phyloP scores from a whole-genome alignment of 345 rosid species.

The Cardamine resedifolia region DNA sequence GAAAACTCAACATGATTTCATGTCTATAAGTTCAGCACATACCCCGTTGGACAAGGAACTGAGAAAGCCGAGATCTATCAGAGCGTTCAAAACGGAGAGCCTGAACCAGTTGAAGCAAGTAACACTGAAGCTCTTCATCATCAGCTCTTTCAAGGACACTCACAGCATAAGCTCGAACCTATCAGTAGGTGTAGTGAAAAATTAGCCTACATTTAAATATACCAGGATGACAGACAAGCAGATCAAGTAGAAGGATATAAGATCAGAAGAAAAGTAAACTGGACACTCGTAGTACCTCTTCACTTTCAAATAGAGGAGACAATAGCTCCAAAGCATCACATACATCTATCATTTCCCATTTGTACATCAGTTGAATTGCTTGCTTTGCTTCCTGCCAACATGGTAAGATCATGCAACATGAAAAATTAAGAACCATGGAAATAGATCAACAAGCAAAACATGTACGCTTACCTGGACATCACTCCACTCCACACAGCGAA shows the following conservation, averaged over 20 bases:
- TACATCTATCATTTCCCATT: constrained; percentile 92
- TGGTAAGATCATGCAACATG: constrained; percentile 23
- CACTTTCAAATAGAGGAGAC: constrained; percentile 93
- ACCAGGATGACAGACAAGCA: constrained; percentile 6
- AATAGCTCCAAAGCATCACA: constrained; percentile 94
- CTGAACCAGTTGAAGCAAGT: constrained; percentile 96
- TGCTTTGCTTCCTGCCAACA: constrained; percentile 92
- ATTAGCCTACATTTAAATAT: constrained; percentile 22
- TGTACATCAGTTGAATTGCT: constrained; percentile 84
- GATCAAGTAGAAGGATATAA: background rate
- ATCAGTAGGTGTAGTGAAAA: constrained; percentile 32
- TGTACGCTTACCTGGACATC: constrained; percentile 76
- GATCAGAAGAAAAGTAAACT: background rate
- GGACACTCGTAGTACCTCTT: constrained; percentile 60
- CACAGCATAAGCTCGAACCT: constrained; percentile 99
- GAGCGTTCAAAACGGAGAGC: constrained; percentile 98
- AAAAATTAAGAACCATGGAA: constrained; percentile 3
- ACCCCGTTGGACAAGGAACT: constrained; percentile 93
- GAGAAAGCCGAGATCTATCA: constrained; percentile 92
- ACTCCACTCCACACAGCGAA: constrained; percentile 96
- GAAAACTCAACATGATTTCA: constrained; percentile 13
- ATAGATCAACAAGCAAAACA: constrained; percentile 2
- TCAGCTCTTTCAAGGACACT: constrained; percentile 97
- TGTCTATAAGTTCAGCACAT: constrained; percentile 38
- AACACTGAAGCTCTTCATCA: constrained; percentile 98